phyloP scores from a whole-genome alignment of 2,329 filamentous ascomycete genomes.

The Microdochium paspali region DNA sequence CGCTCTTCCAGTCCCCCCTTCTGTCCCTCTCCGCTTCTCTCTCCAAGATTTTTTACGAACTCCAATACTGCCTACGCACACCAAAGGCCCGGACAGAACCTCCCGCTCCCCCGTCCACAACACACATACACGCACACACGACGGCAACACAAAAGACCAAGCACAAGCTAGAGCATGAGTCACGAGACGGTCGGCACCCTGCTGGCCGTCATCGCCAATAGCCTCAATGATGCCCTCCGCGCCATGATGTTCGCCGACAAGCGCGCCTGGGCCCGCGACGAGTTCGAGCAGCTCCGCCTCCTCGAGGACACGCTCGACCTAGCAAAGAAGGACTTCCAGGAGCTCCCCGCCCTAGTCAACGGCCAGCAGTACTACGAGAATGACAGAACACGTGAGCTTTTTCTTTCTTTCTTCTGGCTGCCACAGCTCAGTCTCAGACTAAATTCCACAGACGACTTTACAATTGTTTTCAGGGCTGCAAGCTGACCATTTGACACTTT shows the following conservation, averaged over 20 bases:
- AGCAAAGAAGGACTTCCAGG: constrained; percentile 51
- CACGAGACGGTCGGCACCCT: constrained; percentile 47
- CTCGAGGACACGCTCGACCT: constrained; percentile 47
- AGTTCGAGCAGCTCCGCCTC: constrained; percentile 48
- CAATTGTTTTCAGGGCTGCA: background rate
- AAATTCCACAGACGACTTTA: constrained; percentile 12
- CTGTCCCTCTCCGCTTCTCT: no score
- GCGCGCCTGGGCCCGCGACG: constrained; percentile 47
- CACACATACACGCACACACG: no score
- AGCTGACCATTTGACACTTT: constrained; percentile 6
- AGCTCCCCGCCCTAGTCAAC: constrained; percentile 43
- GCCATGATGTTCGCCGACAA: constrained; percentile 48
- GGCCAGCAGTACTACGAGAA: constrained; percentile 49
- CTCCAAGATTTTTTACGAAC: no score
- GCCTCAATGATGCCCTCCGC: constrained; percentile 41
- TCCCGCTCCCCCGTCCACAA: no score
- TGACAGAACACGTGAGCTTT: constrained; percentile 40
- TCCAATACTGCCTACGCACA: no score
- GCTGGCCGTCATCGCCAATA: constrained; percentile 47
- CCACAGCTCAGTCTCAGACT: constrained; percentile 1
- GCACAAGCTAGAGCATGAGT: constrained; percentile 18
- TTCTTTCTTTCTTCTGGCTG: background rate
- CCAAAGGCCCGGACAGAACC: no score
- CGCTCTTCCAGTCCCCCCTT: no score
- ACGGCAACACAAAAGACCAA: background rate